A percentile compares a stretch with the other conserved stretches of the same genome.
These are phyloP conservation scores for Boletus insuetus DNA, from an alignment of 768 basidiomycete genomes.

Conservation along the genomic window DNA sequence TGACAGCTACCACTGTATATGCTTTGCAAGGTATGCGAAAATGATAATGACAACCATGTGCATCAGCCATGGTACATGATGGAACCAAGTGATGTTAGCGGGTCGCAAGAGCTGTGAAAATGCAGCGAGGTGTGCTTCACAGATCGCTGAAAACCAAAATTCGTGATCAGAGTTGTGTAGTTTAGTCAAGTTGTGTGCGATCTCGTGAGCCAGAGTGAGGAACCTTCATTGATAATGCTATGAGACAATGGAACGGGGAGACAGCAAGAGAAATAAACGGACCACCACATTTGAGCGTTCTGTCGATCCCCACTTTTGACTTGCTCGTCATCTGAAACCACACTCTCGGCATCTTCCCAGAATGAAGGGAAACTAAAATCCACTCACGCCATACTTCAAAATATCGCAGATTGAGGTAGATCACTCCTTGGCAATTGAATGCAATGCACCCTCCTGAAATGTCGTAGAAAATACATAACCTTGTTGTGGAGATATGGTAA, in stretches of 20 bases:
- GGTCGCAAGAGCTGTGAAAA: slow-evolving; percentile 29
- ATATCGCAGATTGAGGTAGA: slow-evolving; percentile 72
- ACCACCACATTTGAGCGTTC: not conserved
- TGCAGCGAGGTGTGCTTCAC: slow-evolving; percentile 54
- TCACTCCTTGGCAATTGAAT: slow-evolving; percentile 82
- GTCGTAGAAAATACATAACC: slow-evolving; percentile 84
- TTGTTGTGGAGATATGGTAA: slow-evolving; percentile 65
- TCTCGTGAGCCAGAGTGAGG: slow-evolving; percentile 85
- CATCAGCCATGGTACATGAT: not conserved
- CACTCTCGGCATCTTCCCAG: not conserved
- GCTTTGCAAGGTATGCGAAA: not conserved
- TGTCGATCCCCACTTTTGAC: not conserved
- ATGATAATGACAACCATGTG: not conserved
- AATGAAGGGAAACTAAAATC: not conserved
- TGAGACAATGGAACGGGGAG: not conserved
- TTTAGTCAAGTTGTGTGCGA: slow-evolving; percentile 82
- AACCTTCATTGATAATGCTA: slow-evolving; percentile 44
- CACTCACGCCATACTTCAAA: slow-evolving; percentile 57
- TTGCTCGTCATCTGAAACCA: not conserved
- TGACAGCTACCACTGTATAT: not conserved
- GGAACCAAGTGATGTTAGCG: not conserved
- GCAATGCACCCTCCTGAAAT: slow-evolving; percentile 74
- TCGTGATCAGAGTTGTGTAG: slow-evolving; percentile 86
- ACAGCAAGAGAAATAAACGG: no score
- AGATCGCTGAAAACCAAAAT: slow-evolving; percentile 88